Evolutionary conservation across 108 stramenopile genomes (phyloP).

Genomic region (Conticribra weissflogii): DNA sequence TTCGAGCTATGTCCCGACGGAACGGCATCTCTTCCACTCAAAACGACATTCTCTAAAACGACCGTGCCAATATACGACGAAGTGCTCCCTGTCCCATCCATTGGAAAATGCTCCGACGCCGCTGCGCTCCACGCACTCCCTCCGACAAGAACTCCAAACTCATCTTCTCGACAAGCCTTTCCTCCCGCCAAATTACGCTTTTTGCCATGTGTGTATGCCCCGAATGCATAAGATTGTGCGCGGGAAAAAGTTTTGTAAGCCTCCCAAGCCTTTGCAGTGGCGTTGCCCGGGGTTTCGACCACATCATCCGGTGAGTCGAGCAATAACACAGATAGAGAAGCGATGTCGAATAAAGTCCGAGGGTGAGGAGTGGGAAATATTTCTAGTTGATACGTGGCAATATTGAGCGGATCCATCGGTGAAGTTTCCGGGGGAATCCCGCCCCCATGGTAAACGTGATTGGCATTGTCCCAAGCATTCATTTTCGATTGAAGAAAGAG

Average conservation of each 20-base stretch:
- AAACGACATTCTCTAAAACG: constrained; percentile 14
- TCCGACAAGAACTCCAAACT: constrained; percentile 21
- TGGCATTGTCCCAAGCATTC: constrained; percentile 18
- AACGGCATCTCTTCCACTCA: constrained; percentile 37
- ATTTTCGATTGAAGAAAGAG: constrained; percentile 9
- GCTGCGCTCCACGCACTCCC: constrained; percentile 8
- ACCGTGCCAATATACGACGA: constrained; percentile 12
- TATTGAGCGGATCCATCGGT: constrained; percentile 11
- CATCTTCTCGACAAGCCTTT: constrained; percentile 8
- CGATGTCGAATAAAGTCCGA: constrained; percentile 26
- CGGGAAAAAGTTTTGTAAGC: constrained; percentile 8
- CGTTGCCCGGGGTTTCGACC: background rate
- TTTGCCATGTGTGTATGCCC: constrained; percentile 19
- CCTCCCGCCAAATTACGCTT: constrained; percentile 32
- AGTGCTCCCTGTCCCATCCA: background rate
- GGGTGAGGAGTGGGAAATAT: constrained; percentile 34
- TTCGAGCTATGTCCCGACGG: constrained; percentile 11
- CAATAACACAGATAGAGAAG: constrained; percentile 14
- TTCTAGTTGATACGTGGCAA: constrained; percentile 8
- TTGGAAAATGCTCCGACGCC: constrained; percentile 16
- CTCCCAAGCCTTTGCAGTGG: constrained; percentile 25
- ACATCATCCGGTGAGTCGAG: constrained; percentile 25
- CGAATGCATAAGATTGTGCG: constrained; percentile 19
- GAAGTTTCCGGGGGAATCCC: constrained; percentile 26
- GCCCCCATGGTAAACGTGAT: constrained; percentile 11